These are phyloP conservation scores for Talaromyces sp. DNA, from an alignment of 2,329 filamentous ascomycete genomes.

Conservation along the genomic window DNA sequence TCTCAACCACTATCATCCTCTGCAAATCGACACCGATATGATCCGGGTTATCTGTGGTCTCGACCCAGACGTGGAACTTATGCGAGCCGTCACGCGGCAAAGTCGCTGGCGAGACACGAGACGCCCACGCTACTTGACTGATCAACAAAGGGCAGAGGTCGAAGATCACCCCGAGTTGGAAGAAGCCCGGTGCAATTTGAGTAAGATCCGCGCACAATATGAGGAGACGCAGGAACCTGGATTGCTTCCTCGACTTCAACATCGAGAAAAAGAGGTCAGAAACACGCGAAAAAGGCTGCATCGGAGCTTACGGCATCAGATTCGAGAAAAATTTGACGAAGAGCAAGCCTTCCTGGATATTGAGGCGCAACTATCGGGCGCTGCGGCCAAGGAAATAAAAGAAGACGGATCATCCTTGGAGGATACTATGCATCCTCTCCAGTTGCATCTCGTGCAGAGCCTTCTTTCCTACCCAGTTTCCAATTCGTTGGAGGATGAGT, in stretches of 20 bases:
- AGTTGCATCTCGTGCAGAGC: slow-evolving; percentile 17
- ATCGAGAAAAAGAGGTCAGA: slow-evolving; percentile 18
- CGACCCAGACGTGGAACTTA: slow-evolving; percentile 14
- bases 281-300: slow-evolving; percentile 19
- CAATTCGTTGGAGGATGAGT: slow-evolving; percentile 23
- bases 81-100: slow-evolving; percentile 16
- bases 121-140: slow-evolving; percentile 15
- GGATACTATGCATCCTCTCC: slow-evolving; percentile 15
- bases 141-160: slow-evolving; percentile 12
- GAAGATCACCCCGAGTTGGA: slow-evolving; percentile 19
- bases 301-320: slow-evolving; percentile 11
- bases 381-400: slow-evolving; percentile 15
- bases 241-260: slow-evolving; percentile 8
- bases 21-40: slow-evolving; percentile 17
- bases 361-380: slow-evolving; percentile 21
- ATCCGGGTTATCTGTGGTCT: slow-evolving; percentile 11
- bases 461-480: slow-evolving; percentile 23
- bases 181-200: slow-evolving; percentile 13
- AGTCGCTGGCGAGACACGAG: slow-evolving; percentile 18
- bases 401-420: slow-evolving; percentile 8
- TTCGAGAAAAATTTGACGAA: slow-evolving; percentile 25
- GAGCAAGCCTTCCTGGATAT: slow-evolving; percentile 24
- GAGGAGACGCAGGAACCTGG: slow-evolving; percentile 11
- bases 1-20: slow-evolving; percentile 22
- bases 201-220: slow-evolving; percentile 11